Evolutionary conservation across 768 basidiomycete species (phyloP), one percentile per base, ranked within the genome.

Genomic region (Lactarius pseudohatsudake): DNA sequence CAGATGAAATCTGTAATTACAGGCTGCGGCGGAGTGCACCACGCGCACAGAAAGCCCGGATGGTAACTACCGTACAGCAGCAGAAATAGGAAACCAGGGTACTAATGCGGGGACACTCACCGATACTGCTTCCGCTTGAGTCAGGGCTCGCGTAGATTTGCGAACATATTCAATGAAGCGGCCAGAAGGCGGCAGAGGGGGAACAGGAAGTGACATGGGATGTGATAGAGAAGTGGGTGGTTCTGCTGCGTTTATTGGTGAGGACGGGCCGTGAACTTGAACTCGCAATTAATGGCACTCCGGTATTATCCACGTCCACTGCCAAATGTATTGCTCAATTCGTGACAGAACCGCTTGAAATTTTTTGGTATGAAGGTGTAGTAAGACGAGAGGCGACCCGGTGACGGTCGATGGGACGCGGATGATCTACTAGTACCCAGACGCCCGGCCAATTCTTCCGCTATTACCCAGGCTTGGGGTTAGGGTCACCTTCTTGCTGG

Each of bases 121-220:
- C 68, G 74, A 76, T 38, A 92, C 83, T 41, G 81, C 76, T 65
- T 82, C 78, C 5, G 76, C 75, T 66, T 79, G 71, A 28, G 86
- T 79, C 60, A 87, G 73, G 28, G 79, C 75, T 61, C 75, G 76
- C 22, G 85, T 82, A 4, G 89, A 86, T 57, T 81, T 73, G 57
- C 83, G 82, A 43, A 91, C 82, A 16, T 83, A 79, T 43, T 79
- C 70, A 20, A 89, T 68, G 72, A 80, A 88, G 41, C 74, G 68
- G 26, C 83, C 79, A 60, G 82, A 77, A 55, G 81, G 75, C 65
- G 86, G 84, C 61, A 85, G 76, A 32, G 71, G 66, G 13, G 67
- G 67, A 18, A n/a, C 43, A 26, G 38, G 62, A 41, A 57, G 57
- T 20, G 64, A 22, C 67, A 68, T 68, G 16, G 13, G 22, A 22